Evolutionary conservation across 805 yeast species (phyloP), one percentile per base, ranked within the genome.

Genomic region (Isabelozyma heimii): DNA sequence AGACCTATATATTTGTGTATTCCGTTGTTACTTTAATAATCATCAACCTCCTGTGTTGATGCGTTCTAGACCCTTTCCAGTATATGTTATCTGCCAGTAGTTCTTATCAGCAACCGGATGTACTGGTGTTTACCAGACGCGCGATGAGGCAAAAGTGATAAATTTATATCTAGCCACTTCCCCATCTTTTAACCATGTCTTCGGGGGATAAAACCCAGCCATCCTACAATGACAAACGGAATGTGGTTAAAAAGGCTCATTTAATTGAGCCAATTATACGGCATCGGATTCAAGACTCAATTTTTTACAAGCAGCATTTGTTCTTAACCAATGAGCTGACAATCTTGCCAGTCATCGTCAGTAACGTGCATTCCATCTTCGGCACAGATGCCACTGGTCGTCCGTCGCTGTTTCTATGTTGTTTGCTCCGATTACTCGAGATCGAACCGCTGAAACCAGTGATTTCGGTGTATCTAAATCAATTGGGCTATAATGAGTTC

Each of bases 401-500:
- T 51, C 94, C 95, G 0, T 73, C 87, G 14, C 85, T 84, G 12
- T 90, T 89, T 56, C 61, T 89, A n/a, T 84, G 96, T 59, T 74
- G 96, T 42, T 64, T 90, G 33, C 81, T 89, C 59, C 83, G 92
- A 53, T 62, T 92, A 49, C 72, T 91, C 4, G 96, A 92, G 63
- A 65, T 94, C 14, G 82, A 82, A 52, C 97, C 97, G 0, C 57
- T 76, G 1, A 58, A 60, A 9, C 87, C 82, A 4, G 80, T 89
- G 4, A 60, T 88, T 2, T 60, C 69, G 14, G 76, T 82, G 47
- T 76, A 80, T 52, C 66, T 86, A 10, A 63, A 63, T 2, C 94
- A 91, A 56, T 68, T 73, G 44, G 82, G 85, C 47, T 65, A 57
- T 50, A 56, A 63, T 27, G 67, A 67, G 53, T 91, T 91, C 76